phyloP scores from a whole-genome alignment of 148 eudicot species.

The Hydrangea macrophylla region DNA sequence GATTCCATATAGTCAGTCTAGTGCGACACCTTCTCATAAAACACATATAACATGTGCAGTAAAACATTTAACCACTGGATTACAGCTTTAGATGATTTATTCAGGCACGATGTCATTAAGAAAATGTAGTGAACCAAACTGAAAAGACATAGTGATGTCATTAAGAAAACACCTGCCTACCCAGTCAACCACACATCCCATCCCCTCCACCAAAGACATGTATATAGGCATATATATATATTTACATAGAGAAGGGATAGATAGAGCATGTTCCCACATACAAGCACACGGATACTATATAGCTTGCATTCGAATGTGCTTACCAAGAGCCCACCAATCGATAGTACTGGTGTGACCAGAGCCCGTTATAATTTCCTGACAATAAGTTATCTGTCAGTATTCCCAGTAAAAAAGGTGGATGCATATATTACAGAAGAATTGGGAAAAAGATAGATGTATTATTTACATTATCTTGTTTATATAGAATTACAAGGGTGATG shows the following conservation, averaged over 20 bases:
- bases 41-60: slow-evolving; percentile 1
- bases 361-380: slow-evolving; percentile 93
- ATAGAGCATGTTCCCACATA: no score
- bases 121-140: not conserved
- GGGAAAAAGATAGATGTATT: no score
- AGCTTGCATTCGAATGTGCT: slow-evolving; percentile 22
- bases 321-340: slow-evolving; percentile 99
- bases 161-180: not conserved
- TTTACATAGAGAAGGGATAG: no score
- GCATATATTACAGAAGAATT: no score
- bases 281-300: not conserved
- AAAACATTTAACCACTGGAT: not conserved
- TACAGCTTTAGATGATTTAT: not conserved
- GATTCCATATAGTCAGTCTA: not conserved
- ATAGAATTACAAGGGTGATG: no score
- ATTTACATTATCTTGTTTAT: no score
- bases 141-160: not conserved
- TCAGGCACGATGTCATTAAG: not conserved
- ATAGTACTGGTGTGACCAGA: slow-evolving; percentile 89
- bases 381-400: slow-evolving; percentile 19
- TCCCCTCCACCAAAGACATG: not conserved
- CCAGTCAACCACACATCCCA: not conserved
- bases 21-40: not conserved
- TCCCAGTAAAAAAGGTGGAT: not conserved
- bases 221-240: no score